phyloP scores from a whole-genome alignment of 1,284 basidiomycete species.

The Gomphus bonarii region DNA sequence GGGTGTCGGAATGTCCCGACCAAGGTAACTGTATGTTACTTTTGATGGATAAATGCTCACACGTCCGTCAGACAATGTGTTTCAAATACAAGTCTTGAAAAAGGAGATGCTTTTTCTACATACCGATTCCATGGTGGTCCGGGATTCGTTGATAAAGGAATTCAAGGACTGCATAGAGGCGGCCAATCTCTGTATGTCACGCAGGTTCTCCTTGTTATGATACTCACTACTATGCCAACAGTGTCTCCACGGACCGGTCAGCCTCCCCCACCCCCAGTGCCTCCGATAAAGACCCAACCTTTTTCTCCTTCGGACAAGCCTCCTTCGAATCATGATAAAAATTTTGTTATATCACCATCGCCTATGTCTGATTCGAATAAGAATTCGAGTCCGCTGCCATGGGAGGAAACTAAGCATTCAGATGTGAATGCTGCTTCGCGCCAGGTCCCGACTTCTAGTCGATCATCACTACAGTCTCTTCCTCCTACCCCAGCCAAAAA shows the following conservation, averaged over 20 bases:
- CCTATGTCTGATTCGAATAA: neutral
- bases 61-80: slow-evolving; percentile 43
- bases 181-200: slow-evolving; percentile 56
- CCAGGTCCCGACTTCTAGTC: neutral
- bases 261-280: slow-evolving; percentile 44
- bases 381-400: neutral
- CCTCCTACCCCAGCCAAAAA: neutral
- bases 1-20: slow-evolving; percentile 52
- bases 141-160: slow-evolving; percentile 64
- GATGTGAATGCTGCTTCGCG: neutral
- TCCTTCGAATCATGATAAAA: neutral
- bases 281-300: slow-evolving; percentile 25
- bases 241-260: slow-evolving; percentile 50
- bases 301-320: neutral
- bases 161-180: slow-evolving; percentile 81
- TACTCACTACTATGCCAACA: slow-evolving; percentile 18
- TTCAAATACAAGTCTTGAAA: slow-evolving; percentile 79
- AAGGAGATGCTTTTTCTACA: slow-evolving; percentile 78
- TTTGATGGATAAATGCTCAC: neutral
- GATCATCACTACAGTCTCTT: neutral
- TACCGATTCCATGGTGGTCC: slow-evolving; percentile 48
- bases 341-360: neutral
- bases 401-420: neutral
- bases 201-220: neutral
- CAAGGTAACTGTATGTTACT: slow-evolving; percentile 32